Evolutionary conservation across 257 asterid genomes (phyloP), one percentile per base, ranked within the genome.

Genomic region (Solanum acaule): DNA sequence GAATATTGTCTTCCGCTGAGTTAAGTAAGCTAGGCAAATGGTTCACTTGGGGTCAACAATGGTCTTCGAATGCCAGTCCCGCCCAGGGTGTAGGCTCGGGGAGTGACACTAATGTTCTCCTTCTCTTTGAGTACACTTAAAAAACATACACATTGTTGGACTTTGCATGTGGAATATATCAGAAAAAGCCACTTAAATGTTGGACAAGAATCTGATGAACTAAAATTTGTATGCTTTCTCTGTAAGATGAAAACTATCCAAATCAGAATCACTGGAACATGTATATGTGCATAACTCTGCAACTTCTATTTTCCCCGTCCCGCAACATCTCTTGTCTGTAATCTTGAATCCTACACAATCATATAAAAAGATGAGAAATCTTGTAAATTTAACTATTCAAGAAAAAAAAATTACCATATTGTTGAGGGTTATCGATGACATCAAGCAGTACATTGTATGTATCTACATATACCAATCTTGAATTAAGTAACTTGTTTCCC

Each of bases 391-490:
- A 37, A 76, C 49, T 12, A 23, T 38, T 76, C 25, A 44, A 42
- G 37, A 15, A 7, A 78, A 14, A 42, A 25, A 20, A 59, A 8
- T 6, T 92, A 95, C 98, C 98, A 88, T 94, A 94, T 87, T 91
- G 93, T 22, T 87, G 71, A 11, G 96, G 98, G 86, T 88, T 86
- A 68, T 88, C 35, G 84, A 94, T 91, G 93, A 94, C 87, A 81
- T 92, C 94, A 8, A 95, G 94, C 1, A 91, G 93, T 52, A 84
- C 89, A 79, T 90, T 70, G 89, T 91, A 95, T 31, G 90, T 84
- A 84, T 95, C 98, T 3, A 90, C 68, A 87, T 93, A 94, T 4
- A 91, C 89, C 12, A 92, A 44, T 56, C 84, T 73, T n/a, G 98
- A 93, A 2, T 91, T 91, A 8, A 88, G 86, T 71, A 91, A 90